phyloP scores from a whole-genome alignment of 1,284 basidiomycete genomes.

The Leccinum ambiguum region DNA sequence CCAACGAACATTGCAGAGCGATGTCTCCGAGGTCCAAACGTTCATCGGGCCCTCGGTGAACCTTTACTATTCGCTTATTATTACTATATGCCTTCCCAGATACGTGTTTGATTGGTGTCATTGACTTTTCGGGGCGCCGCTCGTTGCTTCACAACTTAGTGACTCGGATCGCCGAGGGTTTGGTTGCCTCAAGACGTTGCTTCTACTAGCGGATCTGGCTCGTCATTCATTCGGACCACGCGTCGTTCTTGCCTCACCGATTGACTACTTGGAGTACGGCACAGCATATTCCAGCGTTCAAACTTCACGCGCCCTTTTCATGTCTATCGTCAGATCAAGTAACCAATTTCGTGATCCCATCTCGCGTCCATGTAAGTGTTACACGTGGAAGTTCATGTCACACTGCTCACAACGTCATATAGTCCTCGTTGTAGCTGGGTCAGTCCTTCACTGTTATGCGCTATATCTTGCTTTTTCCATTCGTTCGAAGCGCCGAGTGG shows the following conservation, averaged over 20 bases:
- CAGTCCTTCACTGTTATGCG: constrained; percentile 66
- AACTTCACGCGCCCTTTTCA: constrained; percentile 4
- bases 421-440: constrained; percentile 80
- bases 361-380: constrained; percentile 53
- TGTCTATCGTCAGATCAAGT: constrained; percentile 50
- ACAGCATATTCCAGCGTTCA: constrained; percentile 42
- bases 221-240: constrained; percentile 69
- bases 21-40: too few species aligned
- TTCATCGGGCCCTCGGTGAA: too few species aligned
- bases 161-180: constrained; percentile 40
- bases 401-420: constrained; percentile 6
- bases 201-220: constrained; percentile 43
- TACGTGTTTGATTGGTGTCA: too few species aligned
- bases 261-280: constrained; percentile 74
- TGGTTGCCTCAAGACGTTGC: constrained; percentile 70
- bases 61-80: too few species aligned
- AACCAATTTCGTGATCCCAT: constrained; percentile 72
- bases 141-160: too few species aligned
- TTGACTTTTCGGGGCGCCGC: too few species aligned
- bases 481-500: constrained; percentile 74
- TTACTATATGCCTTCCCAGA: too few species aligned
- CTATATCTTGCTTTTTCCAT: constrained; percentile 40
- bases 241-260: constrained; percentile 66
- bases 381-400: not conserved
- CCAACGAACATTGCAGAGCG: too few species aligned